Base-by-base conservation (phyloP, 176 grass and related monocot genomes). In the Elymus sibiricus region DNA sequence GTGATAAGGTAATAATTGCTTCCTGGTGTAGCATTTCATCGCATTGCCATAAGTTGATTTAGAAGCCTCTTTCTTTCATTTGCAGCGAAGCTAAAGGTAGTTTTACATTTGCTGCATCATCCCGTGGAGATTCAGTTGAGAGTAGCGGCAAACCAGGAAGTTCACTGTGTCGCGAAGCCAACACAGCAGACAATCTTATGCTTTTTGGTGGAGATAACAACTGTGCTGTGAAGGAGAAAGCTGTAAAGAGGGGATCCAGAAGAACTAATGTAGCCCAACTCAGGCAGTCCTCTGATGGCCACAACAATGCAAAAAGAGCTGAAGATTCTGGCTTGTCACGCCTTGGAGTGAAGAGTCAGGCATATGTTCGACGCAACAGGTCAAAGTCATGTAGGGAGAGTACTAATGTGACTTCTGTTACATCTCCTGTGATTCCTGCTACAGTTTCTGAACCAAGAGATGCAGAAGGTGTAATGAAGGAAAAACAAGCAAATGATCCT, bases 71-170 rank as follows among this genome's bases (percentile, higher is more conserved):
- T 44, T 15, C 81, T 32, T 14, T 49, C 46, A 49, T 6, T 84
- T 78, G 66, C 83, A 98, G 96, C 81, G 96, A 94, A 70, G 90
- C 91, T 63, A 95, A 94, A 92, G 92, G 93, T 78, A 92, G 96
- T 80, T 98, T 95, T 78, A 81, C 93, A 58, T 81, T 89, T 59
- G 70, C 87, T 88, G 87, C 93, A 65, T 98, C 86, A 1, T 91
- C 87, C 29, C 86, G 55, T 86, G 92, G 91, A 72, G 93, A 98
- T 83, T 98, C 96, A 6, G 79, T 94, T 34, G 96, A 95, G 86
- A 95, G 93, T 71, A 94, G 79, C 21, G 96, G 88, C 76, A 92
- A 80, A 84, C 88, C 90, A 38, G 88, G 88, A 84, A 80, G 88
- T 86, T 90, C 83, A 68, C n/a, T 90, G 40, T 78, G 82, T 9